Evolutionary conservation across 768 basidiomycete genomes (phyloP).

Genomic region (Collybia sp.): DNA sequence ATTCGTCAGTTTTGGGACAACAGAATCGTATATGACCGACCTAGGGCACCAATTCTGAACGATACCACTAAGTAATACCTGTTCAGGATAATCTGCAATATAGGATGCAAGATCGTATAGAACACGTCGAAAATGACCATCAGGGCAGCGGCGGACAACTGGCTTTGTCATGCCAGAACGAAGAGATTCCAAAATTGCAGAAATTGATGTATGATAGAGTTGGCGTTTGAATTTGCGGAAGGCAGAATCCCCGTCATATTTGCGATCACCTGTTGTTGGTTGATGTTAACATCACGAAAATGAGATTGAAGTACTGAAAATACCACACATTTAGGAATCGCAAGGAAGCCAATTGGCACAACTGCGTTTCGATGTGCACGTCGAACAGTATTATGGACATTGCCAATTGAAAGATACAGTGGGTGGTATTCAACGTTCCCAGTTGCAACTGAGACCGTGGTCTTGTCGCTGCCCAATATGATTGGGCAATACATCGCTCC

Average conservation of each 20-base stretch:
- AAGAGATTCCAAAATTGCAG: constrained; percentile 1
- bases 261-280: neutral
- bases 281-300: neutral
- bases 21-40: constrained; percentile 4
- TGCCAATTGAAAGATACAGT: constrained; percentile 25
- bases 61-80: constrained; percentile 13
- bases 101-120: constrained; percentile 20
- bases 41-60: constrained; percentile 17
- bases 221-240: constrained; percentile 11
- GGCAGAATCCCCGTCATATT: neutral
- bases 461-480: constrained; percentile 33
- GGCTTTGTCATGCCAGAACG: constrained; percentile 8
- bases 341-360: neutral
- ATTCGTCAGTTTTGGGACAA: neutral
- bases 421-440: constrained; percentile 33
- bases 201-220: constrained; percentile 11
- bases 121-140: constrained; percentile 16
- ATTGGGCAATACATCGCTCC: constrained; percentile 25
- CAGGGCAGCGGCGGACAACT: constrained; percentile 12
- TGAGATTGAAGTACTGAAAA: neutral
- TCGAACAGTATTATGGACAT: constrained; percentile 24
- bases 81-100: constrained; percentile 25
- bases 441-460: constrained; percentile 29
- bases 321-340: neutral
- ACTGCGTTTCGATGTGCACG: constrained; percentile 17